These are phyloP conservation scores for Fusarium verticillioides DNA, from an alignment of 2,329 filamentous ascomycete genomes.

Conservation along the genomic window DNA sequence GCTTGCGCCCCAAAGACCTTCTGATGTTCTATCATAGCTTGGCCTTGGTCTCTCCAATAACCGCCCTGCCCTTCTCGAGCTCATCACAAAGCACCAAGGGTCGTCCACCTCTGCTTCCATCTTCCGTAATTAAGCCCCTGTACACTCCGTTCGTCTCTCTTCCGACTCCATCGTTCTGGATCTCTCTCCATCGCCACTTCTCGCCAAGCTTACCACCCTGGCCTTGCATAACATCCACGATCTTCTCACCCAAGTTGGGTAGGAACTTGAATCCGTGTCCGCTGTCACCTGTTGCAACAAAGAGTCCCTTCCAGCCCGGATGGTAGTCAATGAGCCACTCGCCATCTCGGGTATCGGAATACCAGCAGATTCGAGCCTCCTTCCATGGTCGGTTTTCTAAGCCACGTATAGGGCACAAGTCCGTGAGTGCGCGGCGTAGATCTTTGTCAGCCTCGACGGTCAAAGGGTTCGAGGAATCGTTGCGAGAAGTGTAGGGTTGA, in stretches of 20 bases:
- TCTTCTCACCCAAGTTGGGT: slow-evolving; percentile 71
- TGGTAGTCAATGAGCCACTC: slow-evolving; percentile 79
- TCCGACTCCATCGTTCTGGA: slow-evolving; percentile 53
- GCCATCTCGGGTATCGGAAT: slow-evolving; percentile 76
- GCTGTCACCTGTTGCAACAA: slow-evolving; percentile 71
- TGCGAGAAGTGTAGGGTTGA: slow-evolving; percentile 50
- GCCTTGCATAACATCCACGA: slow-evolving; percentile 65
- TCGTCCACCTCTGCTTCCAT: slow-evolving; percentile 63
- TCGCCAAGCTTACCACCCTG: slow-evolving; percentile 61
- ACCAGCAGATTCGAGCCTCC: slow-evolving; percentile 77
- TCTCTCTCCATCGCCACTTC: slow-evolving; percentile 73
- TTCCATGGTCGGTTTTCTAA: slow-evolving; percentile 70
- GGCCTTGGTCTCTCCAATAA: slow-evolving; percentile 32
- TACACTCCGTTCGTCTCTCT: slow-evolving; percentile 51
- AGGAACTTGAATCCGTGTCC: slow-evolving; percentile 77
- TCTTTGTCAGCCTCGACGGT: slow-evolving; percentile 70
- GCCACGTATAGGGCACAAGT: slow-evolving; percentile 67
- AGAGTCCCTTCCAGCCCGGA: slow-evolving; percentile 67
- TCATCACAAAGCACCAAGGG: slow-evolving; percentile 59
- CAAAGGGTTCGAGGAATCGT: slow-evolving; percentile 59
- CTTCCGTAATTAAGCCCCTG: slow-evolving; percentile 58
- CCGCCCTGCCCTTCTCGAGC: slow-evolving; percentile 47
- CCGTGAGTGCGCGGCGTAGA: slow-evolving; percentile 68
- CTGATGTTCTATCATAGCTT: slow-evolving; percentile 42
- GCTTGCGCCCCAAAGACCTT: slow-evolving; percentile 6